Percentiles rank a stretch among this genome's conserved stretches.
These are phyloP conservation scores for Mycena metata DNA, from an alignment of 768 basidiomycete species.

Conservation along the genomic window DNA sequence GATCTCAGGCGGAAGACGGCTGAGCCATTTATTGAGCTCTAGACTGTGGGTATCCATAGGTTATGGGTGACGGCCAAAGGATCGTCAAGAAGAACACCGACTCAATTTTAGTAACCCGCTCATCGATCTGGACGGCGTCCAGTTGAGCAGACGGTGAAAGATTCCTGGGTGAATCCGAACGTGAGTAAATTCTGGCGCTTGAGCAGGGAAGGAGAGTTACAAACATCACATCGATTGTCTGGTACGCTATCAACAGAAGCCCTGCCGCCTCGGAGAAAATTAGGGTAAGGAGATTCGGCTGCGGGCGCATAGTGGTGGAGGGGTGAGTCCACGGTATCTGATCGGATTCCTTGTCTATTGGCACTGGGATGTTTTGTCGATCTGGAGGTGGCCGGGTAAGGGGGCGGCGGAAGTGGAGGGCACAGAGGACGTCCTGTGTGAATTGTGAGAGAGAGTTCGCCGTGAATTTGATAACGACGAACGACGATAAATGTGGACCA, in stretches of 20 bases:
- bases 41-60: constrained; percentile 10
- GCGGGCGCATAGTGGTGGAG: constrained; percentile 42
- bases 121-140: constrained; percentile 17
- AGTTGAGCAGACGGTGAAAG: neutral
- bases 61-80: too few relatives aligned
- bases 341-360: constrained; percentile 51
- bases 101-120: constrained; percentile 39
- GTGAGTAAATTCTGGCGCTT: too few relatives aligned
- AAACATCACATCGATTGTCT: constrained; percentile 51
- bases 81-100: constrained; percentile 7
- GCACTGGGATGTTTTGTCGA: constrained; percentile 46
- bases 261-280: constrained; percentile 49
- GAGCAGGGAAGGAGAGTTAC: constrained; percentile 17
- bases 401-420: constrained; percentile 59
- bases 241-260: constrained; percentile 47
- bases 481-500: constrained; percentile 55
- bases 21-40: constrained; percentile 43
- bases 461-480: neutral
- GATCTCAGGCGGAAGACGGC: constrained; percentile 42
- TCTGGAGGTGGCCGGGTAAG: constrained; percentile 46
- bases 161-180: too few relatives aligned
- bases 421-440: constrained; percentile 57
- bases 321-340: constrained; percentile 49
- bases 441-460: constrained; percentile 50
- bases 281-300: constrained; percentile 41